A percentile compares a stretch with the other conserved stretches of the same genome.
Conservation (phyloP, 805 yeast species). For the Wickerhamomyces alni region DNA sequence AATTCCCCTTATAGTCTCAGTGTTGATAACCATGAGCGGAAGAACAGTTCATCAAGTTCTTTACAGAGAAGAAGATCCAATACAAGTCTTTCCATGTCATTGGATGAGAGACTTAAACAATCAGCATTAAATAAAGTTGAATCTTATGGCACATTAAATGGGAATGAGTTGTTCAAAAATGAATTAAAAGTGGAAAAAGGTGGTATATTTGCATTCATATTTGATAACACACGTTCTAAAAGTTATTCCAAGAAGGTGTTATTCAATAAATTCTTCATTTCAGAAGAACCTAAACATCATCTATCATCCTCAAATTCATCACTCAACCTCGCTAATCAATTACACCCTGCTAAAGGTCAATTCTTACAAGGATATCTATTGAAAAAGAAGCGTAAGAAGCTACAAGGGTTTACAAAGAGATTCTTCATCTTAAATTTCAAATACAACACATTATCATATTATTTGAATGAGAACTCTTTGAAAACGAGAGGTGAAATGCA, state of each 20-base stretch:
- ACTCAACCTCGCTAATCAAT: constrained; percentile 15
- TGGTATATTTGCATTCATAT: constrained; percentile 80
- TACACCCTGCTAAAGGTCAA: constrained; percentile 55
- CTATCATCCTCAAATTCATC: constrained; percentile 14
- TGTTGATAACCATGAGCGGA: constrained; percentile 1
- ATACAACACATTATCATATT: constrained; percentile 80
- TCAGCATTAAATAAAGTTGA: constrained; percentile 45
- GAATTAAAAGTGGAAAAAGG: constrained; percentile 50
- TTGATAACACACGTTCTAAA: constrained; percentile 88
- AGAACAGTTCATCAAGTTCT: constrained; percentile 16
- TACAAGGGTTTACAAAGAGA: constrained; percentile 82
- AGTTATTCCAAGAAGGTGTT: constrained; percentile 75
- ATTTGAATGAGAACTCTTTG: constrained; percentile 60
- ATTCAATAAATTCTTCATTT: constrained; percentile 40
- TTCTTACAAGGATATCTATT: constrained; percentile 71
- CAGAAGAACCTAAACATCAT: constrained; percentile 5
- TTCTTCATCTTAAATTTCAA: constrained; percentile 79
- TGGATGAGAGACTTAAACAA: constrained; percentile 53
- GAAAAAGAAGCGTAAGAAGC: constrained; percentile 76
- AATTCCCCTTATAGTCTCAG: background rate
- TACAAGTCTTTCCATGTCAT: constrained; percentile 31
- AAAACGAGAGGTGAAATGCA: constrained; percentile 90
- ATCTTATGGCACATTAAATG: constrained; percentile 51
- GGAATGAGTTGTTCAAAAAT: constrained; percentile 61
- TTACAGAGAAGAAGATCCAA: constrained; percentile 29